These are phyloP conservation scores for Phytophthora quininea DNA, from an alignment of 352 stramenopile genomes.

Conservation along the genomic window DNA sequence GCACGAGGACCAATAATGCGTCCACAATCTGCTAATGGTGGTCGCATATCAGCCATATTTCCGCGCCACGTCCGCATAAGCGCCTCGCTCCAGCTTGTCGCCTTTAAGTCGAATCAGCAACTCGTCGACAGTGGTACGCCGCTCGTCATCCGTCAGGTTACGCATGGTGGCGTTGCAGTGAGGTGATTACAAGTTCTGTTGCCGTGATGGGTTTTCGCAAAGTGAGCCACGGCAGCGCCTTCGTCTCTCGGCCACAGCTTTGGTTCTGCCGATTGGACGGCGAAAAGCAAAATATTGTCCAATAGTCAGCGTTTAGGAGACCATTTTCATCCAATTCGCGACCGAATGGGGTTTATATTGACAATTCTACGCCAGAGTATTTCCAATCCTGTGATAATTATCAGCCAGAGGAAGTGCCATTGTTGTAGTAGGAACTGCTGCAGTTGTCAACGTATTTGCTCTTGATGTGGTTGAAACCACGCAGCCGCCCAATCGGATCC, in stretches of 20 bases:
- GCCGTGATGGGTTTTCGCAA: background rate
- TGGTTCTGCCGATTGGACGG: background rate
- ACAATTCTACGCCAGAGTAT: background rate
- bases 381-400: background rate
- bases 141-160: background rate
- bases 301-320: background rate
- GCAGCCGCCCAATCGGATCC: too few species aligned
- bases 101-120: background rate
- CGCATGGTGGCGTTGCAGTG: background rate
- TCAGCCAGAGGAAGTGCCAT: background rate
- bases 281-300: background rate
- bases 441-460: too few species aligned
- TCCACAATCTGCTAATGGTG: background rate
- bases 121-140: slow-evolving; percentile 4
- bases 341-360: background rate
- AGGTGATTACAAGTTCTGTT: background rate
- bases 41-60: background rate
- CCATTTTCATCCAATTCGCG: slow-evolving; percentile 30
- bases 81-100: background rate
- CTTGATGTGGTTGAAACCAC: too few species aligned
- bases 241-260: background rate
- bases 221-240: background rate
- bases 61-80: background rate
- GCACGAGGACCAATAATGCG: background rate
- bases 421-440: too few species aligned